These are phyloP conservation scores for Linnemannia elongata DNA, from an alignment of 192 early-diverging fungal genomes.

Conservation along the genomic window DNA sequence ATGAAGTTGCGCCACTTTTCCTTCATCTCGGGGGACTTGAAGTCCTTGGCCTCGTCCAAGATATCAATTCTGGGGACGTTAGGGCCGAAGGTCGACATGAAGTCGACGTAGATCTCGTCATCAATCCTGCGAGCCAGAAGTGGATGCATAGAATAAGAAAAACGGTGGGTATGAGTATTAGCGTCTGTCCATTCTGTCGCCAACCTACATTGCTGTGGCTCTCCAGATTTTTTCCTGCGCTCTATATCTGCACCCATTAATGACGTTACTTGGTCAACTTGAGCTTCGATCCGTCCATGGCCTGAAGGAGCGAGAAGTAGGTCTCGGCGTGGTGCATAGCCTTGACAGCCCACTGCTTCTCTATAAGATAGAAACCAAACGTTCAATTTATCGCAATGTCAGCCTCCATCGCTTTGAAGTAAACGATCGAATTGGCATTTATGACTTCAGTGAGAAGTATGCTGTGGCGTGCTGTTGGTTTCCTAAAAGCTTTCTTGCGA, in stretches of 20 bases:
- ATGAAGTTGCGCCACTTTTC: constrained; percentile 92
- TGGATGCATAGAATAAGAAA: background rate
- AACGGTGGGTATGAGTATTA: constrained; percentile 3
- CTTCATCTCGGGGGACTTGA: constrained; percentile 87
- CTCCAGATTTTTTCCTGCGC: background rate
- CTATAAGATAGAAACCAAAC: constrained; percentile 56
- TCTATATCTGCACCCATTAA: background rate
- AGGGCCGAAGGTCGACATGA: constrained; percentile 78
- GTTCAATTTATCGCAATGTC: constrained; percentile 38
- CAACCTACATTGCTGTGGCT: background rate
- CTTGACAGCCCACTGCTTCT: constrained; percentile 97
- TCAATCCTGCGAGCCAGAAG: constrained; percentile 69
- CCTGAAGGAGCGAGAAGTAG: constrained; percentile 85
- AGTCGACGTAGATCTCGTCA: constrained; percentile 86
- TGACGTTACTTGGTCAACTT: constrained; percentile 78
- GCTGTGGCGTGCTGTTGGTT: background rate
- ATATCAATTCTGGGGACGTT: constrained; percentile 73
- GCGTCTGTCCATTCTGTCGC: background rate
- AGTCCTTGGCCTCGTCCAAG: constrained; percentile 80
- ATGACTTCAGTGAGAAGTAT: background rate
- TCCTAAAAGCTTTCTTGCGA: too few species aligned
- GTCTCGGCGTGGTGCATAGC: constrained; percentile 96
- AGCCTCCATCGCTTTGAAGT: background rate
- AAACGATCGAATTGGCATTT: too few species aligned
- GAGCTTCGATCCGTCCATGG: constrained; percentile 80